Evolutionary conservation across 805 yeast genomes (phyloP).

Genomic region (Candida nanaspora): DNA sequence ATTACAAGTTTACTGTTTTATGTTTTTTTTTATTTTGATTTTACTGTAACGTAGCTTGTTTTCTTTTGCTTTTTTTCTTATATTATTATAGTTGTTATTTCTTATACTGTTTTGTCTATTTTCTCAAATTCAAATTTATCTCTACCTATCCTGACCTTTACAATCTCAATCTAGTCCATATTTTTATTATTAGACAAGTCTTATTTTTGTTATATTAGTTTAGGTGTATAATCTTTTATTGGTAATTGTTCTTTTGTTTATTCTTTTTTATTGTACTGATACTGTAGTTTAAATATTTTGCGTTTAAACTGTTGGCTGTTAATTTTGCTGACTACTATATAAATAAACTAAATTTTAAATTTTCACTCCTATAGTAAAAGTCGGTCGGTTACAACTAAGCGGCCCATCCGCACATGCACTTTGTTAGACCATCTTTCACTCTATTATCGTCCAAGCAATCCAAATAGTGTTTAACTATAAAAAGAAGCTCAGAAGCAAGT

Average conservation of each 20-base stretch:
- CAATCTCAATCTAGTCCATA: background rate
- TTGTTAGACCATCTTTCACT: no score
- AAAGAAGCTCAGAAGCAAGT: no score
- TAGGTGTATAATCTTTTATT: background rate
- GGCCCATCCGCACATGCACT: no score
- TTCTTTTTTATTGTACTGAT: no score
- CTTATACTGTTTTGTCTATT: background rate
- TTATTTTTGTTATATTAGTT: background rate
- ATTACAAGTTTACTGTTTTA: background rate
- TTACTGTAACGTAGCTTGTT: background rate
- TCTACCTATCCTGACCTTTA: background rate
- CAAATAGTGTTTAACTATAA: no score
- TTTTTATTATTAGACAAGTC: background rate
- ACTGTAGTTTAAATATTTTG: no score
- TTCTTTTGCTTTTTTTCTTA: background rate
- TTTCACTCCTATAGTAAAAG: no score
- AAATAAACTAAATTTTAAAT: no score
- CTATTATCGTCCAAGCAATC: no score
- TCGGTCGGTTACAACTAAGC: no score
- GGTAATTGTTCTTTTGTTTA: background rate
- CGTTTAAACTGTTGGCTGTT: no score
- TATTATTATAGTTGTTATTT: background rate
- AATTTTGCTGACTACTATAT: no score
- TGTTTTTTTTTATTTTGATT: background rate
- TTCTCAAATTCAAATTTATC: background rate